These are phyloP conservation scores for Bryoerythrophyllum caledonicum DNA, from an alignment of 225 moss, liverwort and hornwort genomes.

Conservation along the genomic window DNA sequence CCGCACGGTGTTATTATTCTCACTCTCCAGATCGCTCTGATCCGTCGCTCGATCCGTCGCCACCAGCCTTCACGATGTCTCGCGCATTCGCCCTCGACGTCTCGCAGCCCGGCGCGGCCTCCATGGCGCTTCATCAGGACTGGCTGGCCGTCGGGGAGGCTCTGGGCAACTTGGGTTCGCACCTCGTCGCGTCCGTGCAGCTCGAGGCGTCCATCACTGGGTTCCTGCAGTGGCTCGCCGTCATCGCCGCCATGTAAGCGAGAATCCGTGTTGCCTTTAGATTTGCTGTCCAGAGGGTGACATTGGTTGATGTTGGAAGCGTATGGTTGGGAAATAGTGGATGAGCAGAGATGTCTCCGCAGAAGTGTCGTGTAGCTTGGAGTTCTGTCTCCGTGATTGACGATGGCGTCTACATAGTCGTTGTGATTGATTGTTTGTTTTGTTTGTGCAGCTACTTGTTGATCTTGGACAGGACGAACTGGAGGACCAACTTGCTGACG, in stretches of 20 bases:
- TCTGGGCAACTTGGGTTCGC: conserved; percentile 17
- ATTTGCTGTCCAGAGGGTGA: too few relatives aligned
- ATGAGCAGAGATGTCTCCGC: neutral
- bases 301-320: too few relatives aligned
- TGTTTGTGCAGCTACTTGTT: conserved; percentile 55
- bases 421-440: neutral
- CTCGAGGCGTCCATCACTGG: neutral
- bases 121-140: conserved; percentile 30
- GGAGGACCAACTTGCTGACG: conserved; percentile 72
- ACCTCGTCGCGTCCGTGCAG: conserved; percentile 20
- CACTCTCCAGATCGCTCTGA: neutral
- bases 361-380: too few relatives aligned
- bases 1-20: neutral
- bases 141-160: conserved; percentile 33
- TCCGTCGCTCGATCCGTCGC: neutral
- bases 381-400: neutral
- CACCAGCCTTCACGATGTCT: conserved; percentile 18
- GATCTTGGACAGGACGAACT: conserved; percentile 61
- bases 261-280: too few relatives aligned
- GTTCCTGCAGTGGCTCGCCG: conserved; percentile 32
- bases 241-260: conserved; percentile 35
- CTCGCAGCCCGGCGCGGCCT: conserved; percentile 27
- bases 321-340: too few relatives aligned
- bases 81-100: conserved; percentile 35
- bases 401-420: neutral